phyloP scores from a whole-genome alignment of 352 stramenopile species.

The Albugo laibachii region DNA sequence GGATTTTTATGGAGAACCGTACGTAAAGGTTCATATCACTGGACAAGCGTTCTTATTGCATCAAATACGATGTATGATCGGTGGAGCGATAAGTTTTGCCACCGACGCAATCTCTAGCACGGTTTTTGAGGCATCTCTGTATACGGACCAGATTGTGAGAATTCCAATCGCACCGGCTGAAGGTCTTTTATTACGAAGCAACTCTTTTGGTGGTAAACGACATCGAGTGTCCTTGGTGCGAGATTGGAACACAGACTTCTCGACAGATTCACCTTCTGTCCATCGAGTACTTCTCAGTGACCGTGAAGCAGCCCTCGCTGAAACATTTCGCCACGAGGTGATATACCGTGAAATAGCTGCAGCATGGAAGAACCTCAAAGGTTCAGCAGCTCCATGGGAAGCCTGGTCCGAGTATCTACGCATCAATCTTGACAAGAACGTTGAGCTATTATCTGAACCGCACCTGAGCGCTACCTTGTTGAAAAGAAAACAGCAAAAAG shows the following conservation, averaged over 20 bases:
- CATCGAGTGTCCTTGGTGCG: constrained; percentile 55
- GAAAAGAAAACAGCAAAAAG: constrained; percentile 16
- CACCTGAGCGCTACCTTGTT: constrained; percentile 11
- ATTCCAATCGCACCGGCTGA: constrained; percentile 77
- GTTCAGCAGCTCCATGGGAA: constrained; percentile 17
- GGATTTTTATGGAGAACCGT: constrained; percentile 30
- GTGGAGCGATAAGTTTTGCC: constrained; percentile 59
- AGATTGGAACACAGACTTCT: constrained; percentile 41
- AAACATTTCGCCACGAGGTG: constrained; percentile 38
- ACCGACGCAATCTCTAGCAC: constrained; percentile 43
- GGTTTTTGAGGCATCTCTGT: constrained; percentile 49
- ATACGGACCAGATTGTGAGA: constrained; percentile 60
- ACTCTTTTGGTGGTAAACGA: constrained; percentile 57
- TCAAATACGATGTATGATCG: constrained; percentile 84
- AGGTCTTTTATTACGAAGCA: constrained; percentile 69
- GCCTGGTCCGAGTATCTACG: constrained; percentile 37
- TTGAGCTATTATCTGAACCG: constrained; percentile 18
- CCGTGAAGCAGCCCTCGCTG: constrained; percentile 29
- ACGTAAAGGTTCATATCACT: constrained; percentile 57
- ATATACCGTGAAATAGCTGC: constrained; percentile 47
- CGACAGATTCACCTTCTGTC: constrained; percentile 25
- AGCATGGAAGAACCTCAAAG: constrained; percentile 19
- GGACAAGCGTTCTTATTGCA: constrained; percentile 75
- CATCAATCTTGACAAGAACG: constrained; percentile 29
- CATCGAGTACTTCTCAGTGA: constrained; percentile 35